Conservation (phyloP, 192 early-diverging fungal species). For the Linnemannia exigua region DNA sequence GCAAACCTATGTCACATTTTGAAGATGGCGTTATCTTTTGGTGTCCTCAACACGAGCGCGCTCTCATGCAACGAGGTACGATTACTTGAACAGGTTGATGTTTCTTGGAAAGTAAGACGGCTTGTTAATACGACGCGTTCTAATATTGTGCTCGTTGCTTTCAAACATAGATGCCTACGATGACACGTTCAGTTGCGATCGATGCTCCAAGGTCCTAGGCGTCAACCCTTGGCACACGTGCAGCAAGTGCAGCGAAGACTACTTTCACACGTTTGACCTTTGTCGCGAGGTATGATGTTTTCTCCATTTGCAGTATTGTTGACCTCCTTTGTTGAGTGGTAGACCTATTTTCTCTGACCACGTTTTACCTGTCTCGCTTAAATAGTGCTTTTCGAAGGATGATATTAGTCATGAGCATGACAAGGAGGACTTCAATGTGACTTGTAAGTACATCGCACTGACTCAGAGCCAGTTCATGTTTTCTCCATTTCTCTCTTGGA, state of each 20-base stretch:
- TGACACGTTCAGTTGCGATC: conserved; percentile 80
- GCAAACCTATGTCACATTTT: conserved; percentile 77
- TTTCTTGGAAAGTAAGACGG: background rate
- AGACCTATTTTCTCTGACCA: background rate
- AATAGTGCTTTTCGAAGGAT: conserved; percentile 64
- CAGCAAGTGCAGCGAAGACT: conserved; percentile 69
- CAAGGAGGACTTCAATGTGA: conserved; percentile 68
- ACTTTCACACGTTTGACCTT: conserved; percentile 82
- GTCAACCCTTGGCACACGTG: conserved; percentile 77
- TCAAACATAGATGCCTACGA: conserved; percentile 67
- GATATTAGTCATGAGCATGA: conserved; percentile 64
- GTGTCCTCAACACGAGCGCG: conserved; percentile 83
- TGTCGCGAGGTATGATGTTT: conserved; percentile 65
- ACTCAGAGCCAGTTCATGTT: background rate
- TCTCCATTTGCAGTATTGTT: background rate
- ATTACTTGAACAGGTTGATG: background rate
- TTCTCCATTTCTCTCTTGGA: background rate
- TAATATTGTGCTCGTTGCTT: background rate
- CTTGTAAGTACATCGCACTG: conserved; percentile 56
- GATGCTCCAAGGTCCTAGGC: conserved; percentile 68
- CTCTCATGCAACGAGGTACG: conserved; percentile 66
- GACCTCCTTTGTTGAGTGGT: too few species aligned
- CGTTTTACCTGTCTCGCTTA: background rate
- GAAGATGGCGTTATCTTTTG: conserved; percentile 89
- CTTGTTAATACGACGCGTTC: background rate